Evolutionary conservation across 148 eudicot species (phyloP), one percentile per base, ranked within the genome.

Genomic region (Diospyros lotus): DNA sequence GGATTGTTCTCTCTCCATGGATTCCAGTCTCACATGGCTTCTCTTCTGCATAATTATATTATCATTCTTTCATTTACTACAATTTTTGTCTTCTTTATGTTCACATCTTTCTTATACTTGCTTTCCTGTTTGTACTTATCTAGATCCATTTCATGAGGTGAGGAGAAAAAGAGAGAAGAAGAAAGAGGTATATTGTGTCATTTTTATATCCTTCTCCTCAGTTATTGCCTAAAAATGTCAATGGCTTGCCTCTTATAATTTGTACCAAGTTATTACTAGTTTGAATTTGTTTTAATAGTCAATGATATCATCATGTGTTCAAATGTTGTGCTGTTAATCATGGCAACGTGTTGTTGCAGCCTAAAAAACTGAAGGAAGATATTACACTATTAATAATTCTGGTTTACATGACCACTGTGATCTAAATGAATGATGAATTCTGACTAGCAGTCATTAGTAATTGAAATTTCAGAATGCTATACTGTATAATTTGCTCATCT

Each of bases 101-200:
- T 28, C 28, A 28, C 28, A 28, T 28, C 28, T 28, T 28, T 28
- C 28, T 28, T 28, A 28, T 28, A 28, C 28, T 28, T 28, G 28
- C 50, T 59, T 64, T 48, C 52, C 52, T 28, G 38, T 43, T 64
- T 74, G 2, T 55, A 73, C 6, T 83, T 82, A 28, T 58, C 43
- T 94, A 95, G 99, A 91, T 77, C 92, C 97, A 74, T 92, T 92
- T 81, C 97, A 89, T 77, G 96, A 90, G 86, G 99, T 95, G 80
- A 91, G 77, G 84, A 85, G 96, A 79, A 92, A 82, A 82, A 84
- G 85, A 70, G 94, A 87, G 79, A 92, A 89, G 85, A 95, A 85
- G 84, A 92, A 85, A 78, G 97, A 95, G 91, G 97, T 90, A 81
- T 65, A 12, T 41, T 64, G n/a, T 76, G 18, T 15, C 51, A 51